Conservation (phyloP, 495 filamentous ascomycete species). For the Tuber calosporum region DNA sequence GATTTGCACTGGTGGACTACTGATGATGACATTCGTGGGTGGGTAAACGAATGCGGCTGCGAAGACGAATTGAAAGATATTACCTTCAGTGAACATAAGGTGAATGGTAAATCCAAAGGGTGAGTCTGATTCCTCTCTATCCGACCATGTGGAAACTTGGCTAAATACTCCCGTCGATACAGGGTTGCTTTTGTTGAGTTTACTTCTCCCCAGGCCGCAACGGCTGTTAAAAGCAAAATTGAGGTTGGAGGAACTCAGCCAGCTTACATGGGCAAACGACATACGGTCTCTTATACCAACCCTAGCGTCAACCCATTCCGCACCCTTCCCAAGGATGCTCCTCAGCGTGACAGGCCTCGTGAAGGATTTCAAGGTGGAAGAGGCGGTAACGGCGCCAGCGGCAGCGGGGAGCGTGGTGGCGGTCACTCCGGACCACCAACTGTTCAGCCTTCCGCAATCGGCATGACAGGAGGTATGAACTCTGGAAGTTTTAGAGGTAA, state of each 20-base stretch:
- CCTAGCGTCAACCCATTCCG: conserved; percentile 78
- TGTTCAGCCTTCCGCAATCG: conserved; percentile 39
- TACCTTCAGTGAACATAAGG: conserved; percentile 95
- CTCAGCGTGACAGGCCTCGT: conserved; percentile 64
- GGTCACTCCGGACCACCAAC: conserved; percentile 37
- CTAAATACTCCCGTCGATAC: conserved; percentile 13
- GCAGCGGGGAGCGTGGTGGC: conserved; percentile 43
- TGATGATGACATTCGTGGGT: conserved; percentile 88
- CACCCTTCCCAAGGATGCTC: conserved; percentile 85
- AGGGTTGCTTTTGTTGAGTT: conserved; percentile 92
- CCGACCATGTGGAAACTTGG: not conserved
- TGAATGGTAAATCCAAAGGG: conserved; percentile 98
- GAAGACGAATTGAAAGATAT: conserved; percentile 86
- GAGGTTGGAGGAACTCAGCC: conserved; percentile 55
- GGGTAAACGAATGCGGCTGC: conserved; percentile 65
- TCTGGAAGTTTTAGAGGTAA: conserved; percentile 46
- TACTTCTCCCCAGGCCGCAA: conserved; percentile 72
- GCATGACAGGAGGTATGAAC: conserved; percentile 40
- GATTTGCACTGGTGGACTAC: conserved; percentile 96
- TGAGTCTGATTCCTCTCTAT: conserved; percentile 46
- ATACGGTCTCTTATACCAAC: conserved; percentile 66
- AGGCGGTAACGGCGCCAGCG: conserved; percentile 43
- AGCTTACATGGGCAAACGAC: conserved; percentile 53
- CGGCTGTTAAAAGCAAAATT: conserved; percentile 74
- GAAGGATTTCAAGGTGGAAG: conserved; percentile 43